Percentiles rank a stretch among this genome's conserved stretches.
phyloP scores from a whole-genome alignment of 345 rosid species.

The Euclidium syriacum region DNA sequence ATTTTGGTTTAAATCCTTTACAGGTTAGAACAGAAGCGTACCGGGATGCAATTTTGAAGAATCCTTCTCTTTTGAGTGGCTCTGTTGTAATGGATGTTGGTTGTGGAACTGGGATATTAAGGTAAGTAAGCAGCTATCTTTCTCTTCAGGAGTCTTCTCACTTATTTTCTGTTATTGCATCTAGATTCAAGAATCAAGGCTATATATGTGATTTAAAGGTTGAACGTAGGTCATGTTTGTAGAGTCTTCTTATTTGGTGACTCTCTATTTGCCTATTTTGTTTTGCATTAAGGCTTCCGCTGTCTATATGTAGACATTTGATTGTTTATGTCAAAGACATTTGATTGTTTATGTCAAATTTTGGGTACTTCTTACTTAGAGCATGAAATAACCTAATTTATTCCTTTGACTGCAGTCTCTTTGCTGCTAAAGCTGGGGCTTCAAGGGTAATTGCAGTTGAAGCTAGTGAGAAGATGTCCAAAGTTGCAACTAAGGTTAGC shows the following conservation, averaged over 20 bases:
- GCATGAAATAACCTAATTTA: neutral
- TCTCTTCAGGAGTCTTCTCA: neutral
- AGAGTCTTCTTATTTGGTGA: neutral
- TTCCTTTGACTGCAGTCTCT: constrained; percentile 48
- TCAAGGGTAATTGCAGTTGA: constrained; percentile 87
- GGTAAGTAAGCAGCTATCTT: constrained; percentile 36
- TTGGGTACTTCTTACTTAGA: neutral
- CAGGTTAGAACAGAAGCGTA: constrained; percentile 88
- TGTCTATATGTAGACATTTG: neutral
- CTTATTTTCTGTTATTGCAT: neutral
- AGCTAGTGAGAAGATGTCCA: constrained; percentile 95
- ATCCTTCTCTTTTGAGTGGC: constrained; percentile 65
- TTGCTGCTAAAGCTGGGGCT: constrained; percentile 94
- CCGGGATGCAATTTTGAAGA: constrained; percentile 71
- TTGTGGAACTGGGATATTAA: constrained; percentile 92
- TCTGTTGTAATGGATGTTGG: constrained; percentile 97
- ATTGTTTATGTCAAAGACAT: neutral
- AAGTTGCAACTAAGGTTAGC: constrained; percentile 78
- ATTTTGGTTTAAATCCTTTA: constrained; percentile 8
- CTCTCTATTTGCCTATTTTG: neutral
- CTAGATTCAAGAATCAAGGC: neutral
- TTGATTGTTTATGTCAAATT: neutral
- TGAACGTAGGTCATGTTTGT: neutral
- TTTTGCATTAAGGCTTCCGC: neutral
- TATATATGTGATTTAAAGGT: neutral